These are phyloP conservation scores for Exophiala calicioides DNA, from an alignment of 2,329 filamentous ascomycete genomes.

Conservation along the genomic window DNA sequence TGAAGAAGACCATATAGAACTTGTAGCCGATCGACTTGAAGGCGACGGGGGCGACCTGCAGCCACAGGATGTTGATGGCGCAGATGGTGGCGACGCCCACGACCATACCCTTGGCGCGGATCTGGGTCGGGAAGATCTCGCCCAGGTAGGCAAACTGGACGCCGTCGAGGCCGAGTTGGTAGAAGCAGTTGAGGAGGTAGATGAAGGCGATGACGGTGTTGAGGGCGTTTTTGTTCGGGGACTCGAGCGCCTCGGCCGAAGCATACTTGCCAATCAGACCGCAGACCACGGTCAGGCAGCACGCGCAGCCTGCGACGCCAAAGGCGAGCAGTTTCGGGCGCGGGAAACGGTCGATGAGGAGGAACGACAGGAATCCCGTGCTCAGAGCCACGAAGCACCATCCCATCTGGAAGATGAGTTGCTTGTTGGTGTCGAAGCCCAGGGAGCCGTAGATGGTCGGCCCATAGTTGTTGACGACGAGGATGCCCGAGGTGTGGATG, in stretches of 20 bases:
- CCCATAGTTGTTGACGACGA: conserved; percentile 48
- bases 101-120: conserved; percentile 57
- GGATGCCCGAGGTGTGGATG: conserved; percentile 44
- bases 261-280: conserved; percentile 52
- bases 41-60: conserved; percentile 14
- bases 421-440: conserved; percentile 42
- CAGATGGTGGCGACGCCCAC: conserved; percentile 49
- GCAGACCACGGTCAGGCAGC: conserved; percentile 26
- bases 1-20: conserved; percentile 47
- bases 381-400: conserved; percentile 19
- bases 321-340: conserved; percentile 17
- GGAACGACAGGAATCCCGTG: conserved; percentile 16
- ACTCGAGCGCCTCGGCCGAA: conserved; percentile 41
- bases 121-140: conserved; percentile 55
- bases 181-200: conserved; percentile 56
- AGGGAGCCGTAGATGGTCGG: conserved; percentile 48
- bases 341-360: conserved; percentile 24
- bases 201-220: conserved; percentile 52
- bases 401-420: conserved; percentile 22
- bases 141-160: conserved; percentile 52
- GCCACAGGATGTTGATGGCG: conserved; percentile 48
- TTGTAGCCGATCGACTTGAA: conserved; percentile 12
- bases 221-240: conserved; percentile 28
- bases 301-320: conserved; percentile 15
- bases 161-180: conserved; percentile 49